Evolutionary conservation across 345 rosid species (phyloP), one percentile per base, ranked within the genome.

Genomic region (Populus nigra): DNA sequence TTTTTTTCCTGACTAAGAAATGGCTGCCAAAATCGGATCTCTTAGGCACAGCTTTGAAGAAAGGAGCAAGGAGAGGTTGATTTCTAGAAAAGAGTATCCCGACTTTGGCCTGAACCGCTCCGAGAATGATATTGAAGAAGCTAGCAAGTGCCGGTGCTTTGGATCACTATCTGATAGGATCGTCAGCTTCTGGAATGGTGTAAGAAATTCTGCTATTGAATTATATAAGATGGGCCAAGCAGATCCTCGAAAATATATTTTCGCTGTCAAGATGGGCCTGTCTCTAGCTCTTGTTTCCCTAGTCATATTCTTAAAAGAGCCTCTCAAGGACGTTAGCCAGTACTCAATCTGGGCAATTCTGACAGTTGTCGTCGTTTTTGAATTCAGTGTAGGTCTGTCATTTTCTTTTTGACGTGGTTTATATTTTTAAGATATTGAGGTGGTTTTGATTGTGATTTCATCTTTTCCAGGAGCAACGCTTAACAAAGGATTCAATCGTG

Each of bases 271-370:
- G 84, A 90, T 94, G 97, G 98, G 96, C 3, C 20, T 90, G 66
- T 77, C 97, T 27, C 84, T 94, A 0, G 83, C 92, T 0, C 63
- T 89, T 12, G 82, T 85, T 50, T 91, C 96, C 4, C 61, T 92
- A 2, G 83, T 87, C 2, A 86, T 94, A 12, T 89, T 93, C 79
- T 81, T 91, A 35, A 93, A 84, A 77, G 92, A 87, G 61, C 85
- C 88, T 6, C 79, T 92, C 7, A 71, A 76, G 43, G 63, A 81
- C 3, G 86, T 76, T 18, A 84, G 84, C 76, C 91, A 91, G 80
- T 92, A 84, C 84, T 85, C 90, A 69, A 88, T 94, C 65, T 94
- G 98, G 98, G 96, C 96, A 8, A 86, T 92, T 75, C 93, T 94
- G 23, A 94, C 97, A 0, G 96, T 92, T 12, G 93, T 94, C 16